These are phyloP conservation scores for Lentinula detonsa DNA, from an alignment of 768 basidiomycete genomes.

Conservation along the genomic window DNA sequence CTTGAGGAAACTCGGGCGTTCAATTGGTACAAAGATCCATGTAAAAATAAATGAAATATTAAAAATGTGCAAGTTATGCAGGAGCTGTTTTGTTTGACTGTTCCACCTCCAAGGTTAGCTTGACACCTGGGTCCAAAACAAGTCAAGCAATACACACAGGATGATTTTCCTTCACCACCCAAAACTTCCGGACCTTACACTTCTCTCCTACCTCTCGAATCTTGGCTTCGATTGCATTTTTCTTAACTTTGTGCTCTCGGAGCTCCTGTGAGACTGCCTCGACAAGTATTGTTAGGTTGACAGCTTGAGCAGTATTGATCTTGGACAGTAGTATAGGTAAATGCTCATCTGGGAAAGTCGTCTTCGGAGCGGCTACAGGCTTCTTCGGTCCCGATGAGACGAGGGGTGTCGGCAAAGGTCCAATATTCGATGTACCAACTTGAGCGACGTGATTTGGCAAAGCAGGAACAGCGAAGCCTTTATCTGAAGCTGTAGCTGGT, in stretches of 20 bases:
- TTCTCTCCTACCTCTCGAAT: conserved; percentile 73
- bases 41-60: neutral
- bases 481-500: conserved; percentile 12
- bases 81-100: neutral
- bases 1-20: neutral
- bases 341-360: conserved; percentile 63
- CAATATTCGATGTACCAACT: neutral
- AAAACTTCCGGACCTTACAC: conserved; percentile 64
- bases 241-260: conserved; percentile 67
- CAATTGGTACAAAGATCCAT: neutral
- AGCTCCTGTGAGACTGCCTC: conserved; percentile 71
- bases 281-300: conserved; percentile 60
- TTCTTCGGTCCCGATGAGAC: conserved; percentile 17
- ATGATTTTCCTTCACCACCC: conserved; percentile 53
- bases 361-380: conserved; percentile 35
- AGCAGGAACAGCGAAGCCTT: conserved; percentile 40
- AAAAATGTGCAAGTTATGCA: neutral
- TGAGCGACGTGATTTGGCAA: conserved; percentile 27
- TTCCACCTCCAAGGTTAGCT: neutral
- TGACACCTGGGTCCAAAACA: neutral
- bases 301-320: conserved; percentile 53
- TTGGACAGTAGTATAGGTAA: conserved; percentile 56
- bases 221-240: conserved; percentile 80
- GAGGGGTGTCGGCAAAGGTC: conserved; percentile 10
- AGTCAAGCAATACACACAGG: neutral